Base-by-base conservation (phyloP, 257 asterid genomes). In the Nyctanthes arbortristis region DNA sequence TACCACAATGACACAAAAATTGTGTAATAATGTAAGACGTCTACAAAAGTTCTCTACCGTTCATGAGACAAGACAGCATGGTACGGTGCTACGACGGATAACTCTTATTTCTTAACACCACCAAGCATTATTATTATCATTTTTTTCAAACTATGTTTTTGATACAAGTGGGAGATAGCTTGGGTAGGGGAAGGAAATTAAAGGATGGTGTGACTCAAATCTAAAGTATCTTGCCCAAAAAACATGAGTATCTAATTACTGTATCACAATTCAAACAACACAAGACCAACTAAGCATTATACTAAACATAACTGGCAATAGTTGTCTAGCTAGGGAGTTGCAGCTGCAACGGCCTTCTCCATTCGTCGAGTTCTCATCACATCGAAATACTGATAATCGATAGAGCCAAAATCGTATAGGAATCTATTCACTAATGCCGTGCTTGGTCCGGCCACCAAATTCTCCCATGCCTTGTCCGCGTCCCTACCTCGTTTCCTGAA, bases 401-500 rank as follows among this genome's bases (percentile, higher is more conserved):
- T 22, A 22, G 31, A 16, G 16, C 14, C n/a, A 52, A 55, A 7
- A 68, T 82, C 65, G 39, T 34, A 57, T 75, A 87, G 72, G 73
- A 90, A 88, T 43, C 73, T 78, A 39, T 73, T 54, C 39, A 93
- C 92, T 9, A 86, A 45, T 30, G 56, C 77, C n/a, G 40, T 67
- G 47, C 91, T 84, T 0, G 89, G 87, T 13, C 78, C 86, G 71
- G 78, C 80, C 77, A 93, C 95, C 36, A 65, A 58, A 56, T 79
- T 78, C 80, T 85, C 88, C 99, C 97, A 91, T 58, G 79, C 85
- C 62, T 72, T 71, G 37, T 79, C 88, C 31, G 87, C 87, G 25
- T 84, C 89, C 16, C 65, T 76, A 22, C 87, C 84, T 56, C 79
- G 85, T 12, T 61, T 81, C 67, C 69, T 58, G 73, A 89, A 84